Conservation (phyloP, 139 green algal species). For the Chlamydomonas incerta region DNA sequence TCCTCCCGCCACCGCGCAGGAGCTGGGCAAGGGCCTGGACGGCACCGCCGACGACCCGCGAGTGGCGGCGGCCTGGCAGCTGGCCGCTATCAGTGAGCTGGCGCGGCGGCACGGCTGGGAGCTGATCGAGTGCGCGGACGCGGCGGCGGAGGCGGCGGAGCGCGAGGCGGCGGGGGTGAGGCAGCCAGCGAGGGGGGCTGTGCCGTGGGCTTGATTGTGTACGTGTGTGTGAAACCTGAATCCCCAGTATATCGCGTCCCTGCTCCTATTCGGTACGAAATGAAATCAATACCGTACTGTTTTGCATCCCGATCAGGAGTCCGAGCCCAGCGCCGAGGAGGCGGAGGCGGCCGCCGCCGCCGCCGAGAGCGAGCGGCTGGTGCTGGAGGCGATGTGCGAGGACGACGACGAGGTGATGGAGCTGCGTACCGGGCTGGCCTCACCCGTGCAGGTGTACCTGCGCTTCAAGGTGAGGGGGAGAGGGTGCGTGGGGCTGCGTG, state of each 20-base stretch:
- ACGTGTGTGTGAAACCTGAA: no score
- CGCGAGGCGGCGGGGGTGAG: conserved; percentile 15
- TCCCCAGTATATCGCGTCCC: no score
- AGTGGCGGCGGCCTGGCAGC: conserved; percentile 18
- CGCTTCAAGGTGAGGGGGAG: conserved; percentile 19
- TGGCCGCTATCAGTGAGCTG: conserved; percentile 31
- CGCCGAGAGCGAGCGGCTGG: not conserved
- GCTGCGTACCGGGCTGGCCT: conserved; percentile 25
- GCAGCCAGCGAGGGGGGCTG: no score
- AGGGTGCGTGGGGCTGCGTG: not conserved
- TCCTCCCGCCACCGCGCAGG: no score
- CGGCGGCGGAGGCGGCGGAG: conserved; percentile 1
- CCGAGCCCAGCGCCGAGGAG: conserved; percentile 9
- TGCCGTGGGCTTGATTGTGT: no score
- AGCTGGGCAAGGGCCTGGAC: not conserved
- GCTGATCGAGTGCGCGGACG: conserved; percentile 12
- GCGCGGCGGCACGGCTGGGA: conserved; percentile 24
- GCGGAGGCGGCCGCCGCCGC: not conserved
- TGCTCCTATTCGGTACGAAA: no score
- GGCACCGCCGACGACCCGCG: conserved; percentile 20
- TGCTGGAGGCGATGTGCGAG: conserved; percentile 35
- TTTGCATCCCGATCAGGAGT: no score
- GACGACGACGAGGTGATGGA: conserved; percentile 40
- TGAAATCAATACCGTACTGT: no score
- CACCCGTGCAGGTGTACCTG: conserved; percentile 38